These are phyloP conservation scores for Phialophora verrucosa DNA, from an alignment of 2,329 filamentous ascomycete genomes.

Conservation along the genomic window DNA sequence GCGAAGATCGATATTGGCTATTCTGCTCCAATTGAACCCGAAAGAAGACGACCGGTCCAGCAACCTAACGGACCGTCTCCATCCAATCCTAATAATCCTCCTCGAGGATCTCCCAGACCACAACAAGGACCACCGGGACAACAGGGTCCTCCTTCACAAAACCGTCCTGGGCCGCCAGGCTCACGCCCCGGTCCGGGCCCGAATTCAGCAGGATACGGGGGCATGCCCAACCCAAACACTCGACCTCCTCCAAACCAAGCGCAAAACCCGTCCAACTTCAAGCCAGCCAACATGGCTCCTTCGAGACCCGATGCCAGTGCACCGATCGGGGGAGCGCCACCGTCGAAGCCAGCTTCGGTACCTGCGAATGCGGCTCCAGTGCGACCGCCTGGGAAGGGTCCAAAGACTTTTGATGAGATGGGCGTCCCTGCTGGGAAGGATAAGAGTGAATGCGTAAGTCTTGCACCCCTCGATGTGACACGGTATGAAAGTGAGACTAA, in stretches of 20 bases:
- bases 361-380: conserved; percentile 38
- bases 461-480: background rate
- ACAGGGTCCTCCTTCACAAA: conserved; percentile 24
- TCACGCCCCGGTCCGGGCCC: conserved; percentile 20
- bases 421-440: conserved; percentile 83
- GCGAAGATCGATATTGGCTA: conserved; percentile 55
- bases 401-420: conserved; percentile 98
- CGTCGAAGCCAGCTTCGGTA: conserved; percentile 49
- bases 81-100: conserved; percentile 40
- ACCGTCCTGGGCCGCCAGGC: conserved; percentile 23
- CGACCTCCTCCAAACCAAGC: conserved; percentile 18
- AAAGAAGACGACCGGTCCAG: conserved; percentile 29
- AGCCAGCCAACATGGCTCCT: conserved; percentile 33
- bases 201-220: conserved; percentile 25
- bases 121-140: conserved; percentile 29
- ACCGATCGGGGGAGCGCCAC: conserved; percentile 37
- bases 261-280: conserved; percentile 25
- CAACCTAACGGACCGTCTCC: conserved; percentile 20
- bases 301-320: conserved; percentile 30
- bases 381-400: conserved; percentile 67
- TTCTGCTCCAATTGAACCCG: conserved; percentile 51
- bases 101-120: conserved; percentile 45
- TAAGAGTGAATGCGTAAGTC: conserved; percentile 86
- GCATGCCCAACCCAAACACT: conserved; percentile 19
- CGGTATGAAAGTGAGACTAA: background rate